These are phyloP conservation scores for Penicillium corylophilum DNA, from an alignment of 2,329 filamentous ascomycete genomes.

Conservation along the genomic window DNA sequence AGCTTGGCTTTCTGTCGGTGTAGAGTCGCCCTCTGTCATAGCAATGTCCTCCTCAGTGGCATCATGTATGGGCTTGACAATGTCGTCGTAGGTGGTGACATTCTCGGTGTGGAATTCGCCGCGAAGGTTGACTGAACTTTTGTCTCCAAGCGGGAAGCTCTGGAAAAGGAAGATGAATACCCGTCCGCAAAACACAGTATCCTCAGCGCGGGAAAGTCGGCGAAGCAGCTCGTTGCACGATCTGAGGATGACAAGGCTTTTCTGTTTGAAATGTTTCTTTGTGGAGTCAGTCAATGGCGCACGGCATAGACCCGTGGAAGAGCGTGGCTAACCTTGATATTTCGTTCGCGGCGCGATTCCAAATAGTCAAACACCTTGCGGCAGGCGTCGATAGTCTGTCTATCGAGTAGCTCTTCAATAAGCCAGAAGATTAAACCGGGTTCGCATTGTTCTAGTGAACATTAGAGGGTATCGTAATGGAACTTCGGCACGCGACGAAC, in stretches of 20 bases:
- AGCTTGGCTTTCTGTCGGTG: conserved; percentile 31
- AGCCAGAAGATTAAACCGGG: conserved; percentile 83
- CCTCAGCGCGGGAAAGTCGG: conserved; percentile 88
- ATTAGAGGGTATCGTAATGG: conserved; percentile 20
- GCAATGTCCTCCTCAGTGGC: conserved; percentile 68
- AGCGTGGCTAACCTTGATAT: conserved; percentile 64
- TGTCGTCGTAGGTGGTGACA: conserved; percentile 76
- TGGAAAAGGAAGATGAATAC: conserved; percentile 99
- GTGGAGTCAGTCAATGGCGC: conserved; percentile 22
- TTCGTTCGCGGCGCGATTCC: conserved; percentile 85
- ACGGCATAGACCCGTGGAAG: not conserved
- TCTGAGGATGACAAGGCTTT: conserved; percentile 84
- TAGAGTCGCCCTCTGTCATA: conserved; percentile 41
- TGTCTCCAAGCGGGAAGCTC: conserved; percentile 92
- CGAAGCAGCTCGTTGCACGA: conserved; percentile 95
- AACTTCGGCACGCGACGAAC: conserved; percentile 49
- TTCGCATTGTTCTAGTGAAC: conserved; percentile 59
- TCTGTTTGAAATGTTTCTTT: conserved; percentile 71
- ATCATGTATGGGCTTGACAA: conserved; percentile 36
- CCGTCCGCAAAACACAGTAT: conserved; percentile 93
- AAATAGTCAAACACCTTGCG: conserved; percentile 91
- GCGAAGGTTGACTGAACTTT: conserved; percentile 92
- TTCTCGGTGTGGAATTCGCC: conserved; percentile 97
- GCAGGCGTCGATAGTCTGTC: conserved; percentile 90
- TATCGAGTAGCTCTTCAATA: conserved; percentile 91